Evolutionary conservation across 2,329 filamentous ascomycete species (phyloP).

Genomic region (Xylariales sp.): DNA sequence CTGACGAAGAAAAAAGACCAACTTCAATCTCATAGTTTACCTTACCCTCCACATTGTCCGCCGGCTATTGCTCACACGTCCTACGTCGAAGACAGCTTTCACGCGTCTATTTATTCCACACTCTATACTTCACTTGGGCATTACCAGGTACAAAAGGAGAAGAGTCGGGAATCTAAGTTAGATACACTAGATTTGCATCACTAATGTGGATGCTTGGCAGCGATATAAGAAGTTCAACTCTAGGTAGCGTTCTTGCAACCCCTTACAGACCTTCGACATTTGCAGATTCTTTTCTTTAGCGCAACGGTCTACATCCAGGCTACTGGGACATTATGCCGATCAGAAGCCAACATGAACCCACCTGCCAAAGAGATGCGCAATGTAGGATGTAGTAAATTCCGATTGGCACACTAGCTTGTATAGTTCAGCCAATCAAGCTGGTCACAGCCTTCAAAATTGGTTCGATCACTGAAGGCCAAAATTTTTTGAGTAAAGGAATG

Average conservation of each 20-base stretch:
- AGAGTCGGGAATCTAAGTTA: background rate
- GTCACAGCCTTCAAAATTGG: background rate
- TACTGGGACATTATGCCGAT: slow-evolving; percentile 1
- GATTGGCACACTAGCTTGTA: slow-evolving; percentile 16
- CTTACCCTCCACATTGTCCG: background rate
- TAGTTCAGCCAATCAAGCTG: slow-evolving; percentile 5
- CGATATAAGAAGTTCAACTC: background rate
- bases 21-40: background rate
- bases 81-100: background rate
- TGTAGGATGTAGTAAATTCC: slow-evolving; percentile 9
- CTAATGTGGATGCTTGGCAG: background rate
- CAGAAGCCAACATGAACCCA: slow-evolving; percentile 2
- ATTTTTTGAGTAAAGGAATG: too few relatives aligned
- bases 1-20: background rate
- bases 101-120: background rate
- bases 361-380: background rate
- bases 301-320: background rate
- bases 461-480: background rate
- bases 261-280: background rate
- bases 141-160: background rate
- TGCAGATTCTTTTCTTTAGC: background rate
- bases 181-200: background rate
- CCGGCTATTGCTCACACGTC: background rate
- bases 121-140: background rate
- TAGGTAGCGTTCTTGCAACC: background rate